phyloP scores from a whole-genome alignment of 2,329 filamentous ascomycete genomes.

The Colletotrichum plurivorum region DNA sequence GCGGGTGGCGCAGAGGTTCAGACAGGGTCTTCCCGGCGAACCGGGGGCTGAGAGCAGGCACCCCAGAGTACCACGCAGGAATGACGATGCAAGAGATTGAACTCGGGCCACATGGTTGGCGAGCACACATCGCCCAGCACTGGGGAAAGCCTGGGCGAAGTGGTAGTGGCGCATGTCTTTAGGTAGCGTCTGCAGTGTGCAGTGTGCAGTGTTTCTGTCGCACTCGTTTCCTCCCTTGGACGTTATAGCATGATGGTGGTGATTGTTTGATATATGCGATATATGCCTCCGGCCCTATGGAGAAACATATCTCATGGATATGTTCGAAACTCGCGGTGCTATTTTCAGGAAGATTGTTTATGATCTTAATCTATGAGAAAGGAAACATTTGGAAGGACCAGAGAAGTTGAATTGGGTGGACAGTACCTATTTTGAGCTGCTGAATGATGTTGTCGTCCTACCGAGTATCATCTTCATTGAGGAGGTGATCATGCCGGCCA shows the following conservation, averaged over 20 bases:
- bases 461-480: constrained; percentile 30
- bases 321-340: constrained; percentile 17
- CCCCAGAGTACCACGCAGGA: constrained; percentile 17
- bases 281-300: constrained; percentile 23
- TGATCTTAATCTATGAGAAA: not conserved
- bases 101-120: constrained; percentile 23
- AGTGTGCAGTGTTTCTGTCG: not conserved
- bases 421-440: constrained; percentile 18
- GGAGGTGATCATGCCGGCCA: not conserved
- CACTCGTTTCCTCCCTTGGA: constrained; percentile 12
- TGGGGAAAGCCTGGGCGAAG: not conserved
- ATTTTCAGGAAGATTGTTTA: constrained; percentile 20
- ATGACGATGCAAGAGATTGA: constrained; percentile 36
- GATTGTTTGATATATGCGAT: constrained; percentile 6
- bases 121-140: not conserved
- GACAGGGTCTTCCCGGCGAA: constrained; percentile 15
- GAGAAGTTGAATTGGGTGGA: not conserved
- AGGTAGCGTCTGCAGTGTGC: not conserved
- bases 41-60: constrained; percentile 16
- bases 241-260: constrained; percentile 32
- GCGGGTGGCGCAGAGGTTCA: constrained; percentile 27
- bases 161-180: not conserved
- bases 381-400: not conserved
- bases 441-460: constrained; percentile 8
- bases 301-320: constrained; percentile 7